Percentiles rank a stretch among this genome's conserved stretches.
phyloP scores from a whole-genome alignment of 73 alveolate genomes.

The Paramecium sonneborni region DNA sequence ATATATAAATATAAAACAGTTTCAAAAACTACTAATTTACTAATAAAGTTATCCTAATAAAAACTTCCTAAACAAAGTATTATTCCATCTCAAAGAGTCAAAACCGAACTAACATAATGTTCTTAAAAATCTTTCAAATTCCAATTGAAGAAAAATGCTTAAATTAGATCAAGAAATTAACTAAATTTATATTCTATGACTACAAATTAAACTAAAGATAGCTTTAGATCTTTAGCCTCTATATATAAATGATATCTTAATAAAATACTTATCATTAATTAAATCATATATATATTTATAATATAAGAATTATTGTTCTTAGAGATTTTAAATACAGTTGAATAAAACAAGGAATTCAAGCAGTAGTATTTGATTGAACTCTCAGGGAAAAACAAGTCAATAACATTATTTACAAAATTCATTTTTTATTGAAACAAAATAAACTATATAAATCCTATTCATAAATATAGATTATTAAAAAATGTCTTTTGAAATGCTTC shows the following conservation, averaged over 20 bases:
- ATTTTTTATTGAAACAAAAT: background rate
- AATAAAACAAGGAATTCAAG: constrained; percentile 23
- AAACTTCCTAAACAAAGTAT: background rate
- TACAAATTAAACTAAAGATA: too few relatives aligned
- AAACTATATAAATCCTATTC: background rate
- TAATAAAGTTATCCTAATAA: background rate
- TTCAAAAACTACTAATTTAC: background rate
- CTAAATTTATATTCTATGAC: background rate
- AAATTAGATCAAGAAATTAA: background rate
- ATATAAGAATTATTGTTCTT: background rate
- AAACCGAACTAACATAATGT: background rate
- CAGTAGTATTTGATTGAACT: constrained; percentile 17
- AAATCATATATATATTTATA: background rate
- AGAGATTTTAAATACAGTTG: too few relatives aligned
- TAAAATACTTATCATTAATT: background rate
- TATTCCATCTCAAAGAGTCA: too few relatives aligned
- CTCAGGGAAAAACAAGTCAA: background rate
- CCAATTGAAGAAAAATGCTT: background rate
- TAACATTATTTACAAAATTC: background rate
- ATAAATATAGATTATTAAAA: background rate
- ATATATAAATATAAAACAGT: background rate
- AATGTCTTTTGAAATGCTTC: background rate
- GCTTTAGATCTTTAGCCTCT: too few relatives aligned
- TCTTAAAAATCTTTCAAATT: background rate
- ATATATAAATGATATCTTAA: background rate